Base-by-base conservation (phyloP, 192 early-diverging fungal species). In the Entrophospora sp. region DNA sequence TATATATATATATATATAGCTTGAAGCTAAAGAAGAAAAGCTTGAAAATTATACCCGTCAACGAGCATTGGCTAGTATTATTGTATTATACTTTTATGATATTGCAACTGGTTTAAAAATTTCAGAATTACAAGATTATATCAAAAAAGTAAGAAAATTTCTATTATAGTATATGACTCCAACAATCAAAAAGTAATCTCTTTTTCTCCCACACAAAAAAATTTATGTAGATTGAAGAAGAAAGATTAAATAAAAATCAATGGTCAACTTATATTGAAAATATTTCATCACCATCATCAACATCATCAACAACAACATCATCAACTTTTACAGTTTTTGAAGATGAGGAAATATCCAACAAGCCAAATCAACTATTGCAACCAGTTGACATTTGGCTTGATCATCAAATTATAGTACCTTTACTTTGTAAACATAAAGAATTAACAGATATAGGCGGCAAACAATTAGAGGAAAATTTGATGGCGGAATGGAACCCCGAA, bases 371-470 rank as follows among this genome's bases (percentile, higher is more conserved):
- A 13, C n/a, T 31, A 28, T 51, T 64, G 13, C 62, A 36, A 61
- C 62, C 62, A 3, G 46, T 64, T 51, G 46, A 64, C 27, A 14
- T 64, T 27, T 64, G 62, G 62, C 34, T 64, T 36, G 62, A 64
- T 64, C 62, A 34, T 14, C 34, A 46, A 64, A 27, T 8, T 5
- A 64, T 64, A 46, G 46, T 64, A 5, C 7, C 62, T 12, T 34
- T 51, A 2, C 34, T 64, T 25, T 46, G 44, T 36, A 13, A 64
- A 37, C 46, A 51, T 51, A 46, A 46, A 51, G 62, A 64, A 27
- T 18, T 64, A 34, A 10, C 9, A 16, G 24, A 51, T 7, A 35
- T 51, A 25, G 62, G n/a, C 24, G 62, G 46, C 8, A 8, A 20
- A 25, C 6, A 64, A 18, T 10, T 64, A 51, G 30, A 35, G 34